Evolutionary conservation across 164 flowering plant genomes (phyloP).

Genomic region (Magnolia changhungtana): DNA sequence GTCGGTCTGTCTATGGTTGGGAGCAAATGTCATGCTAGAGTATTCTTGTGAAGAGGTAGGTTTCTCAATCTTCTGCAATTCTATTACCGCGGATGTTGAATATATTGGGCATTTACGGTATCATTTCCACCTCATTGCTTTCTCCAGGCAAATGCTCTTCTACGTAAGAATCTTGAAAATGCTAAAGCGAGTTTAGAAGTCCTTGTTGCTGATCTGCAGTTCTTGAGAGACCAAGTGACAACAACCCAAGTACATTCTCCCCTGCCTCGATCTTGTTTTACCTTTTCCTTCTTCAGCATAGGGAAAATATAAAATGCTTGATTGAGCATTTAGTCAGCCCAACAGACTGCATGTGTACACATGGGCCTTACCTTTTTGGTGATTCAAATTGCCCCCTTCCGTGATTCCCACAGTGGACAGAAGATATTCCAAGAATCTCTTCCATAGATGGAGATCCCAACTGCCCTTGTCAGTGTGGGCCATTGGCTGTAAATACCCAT

Average conservation of each 20-base stretch:
- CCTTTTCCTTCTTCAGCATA: background rate
- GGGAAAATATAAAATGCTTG: background rate
- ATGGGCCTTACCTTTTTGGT: background rate
- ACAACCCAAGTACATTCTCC: conserved; percentile 63
- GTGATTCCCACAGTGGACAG: background rate
- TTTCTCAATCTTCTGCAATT: background rate
- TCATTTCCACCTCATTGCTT: background rate
- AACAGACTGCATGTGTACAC: background rate
- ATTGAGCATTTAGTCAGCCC: background rate
- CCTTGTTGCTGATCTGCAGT: conserved; percentile 69
- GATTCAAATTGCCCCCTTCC: background rate
- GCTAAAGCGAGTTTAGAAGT: conserved; percentile 93
- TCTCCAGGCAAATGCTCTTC: conserved; percentile 63
- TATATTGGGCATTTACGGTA: background rate
- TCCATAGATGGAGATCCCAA: background rate
- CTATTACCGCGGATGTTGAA: background rate
- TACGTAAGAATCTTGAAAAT: conserved; percentile 78
- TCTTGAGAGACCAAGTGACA: conserved; percentile 87
- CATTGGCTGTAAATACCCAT: background rate
- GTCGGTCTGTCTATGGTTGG: conserved; percentile 91
- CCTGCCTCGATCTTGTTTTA: background rate
- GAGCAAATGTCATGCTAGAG: conserved; percentile 99
- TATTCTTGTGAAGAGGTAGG: conserved; percentile 39
- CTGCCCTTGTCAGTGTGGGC: no score
- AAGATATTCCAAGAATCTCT: background rate